phyloP scores from a whole-genome alignment of 2,329 filamentous ascomycete genomes.

The Dichotomopilus funicola region DNA sequence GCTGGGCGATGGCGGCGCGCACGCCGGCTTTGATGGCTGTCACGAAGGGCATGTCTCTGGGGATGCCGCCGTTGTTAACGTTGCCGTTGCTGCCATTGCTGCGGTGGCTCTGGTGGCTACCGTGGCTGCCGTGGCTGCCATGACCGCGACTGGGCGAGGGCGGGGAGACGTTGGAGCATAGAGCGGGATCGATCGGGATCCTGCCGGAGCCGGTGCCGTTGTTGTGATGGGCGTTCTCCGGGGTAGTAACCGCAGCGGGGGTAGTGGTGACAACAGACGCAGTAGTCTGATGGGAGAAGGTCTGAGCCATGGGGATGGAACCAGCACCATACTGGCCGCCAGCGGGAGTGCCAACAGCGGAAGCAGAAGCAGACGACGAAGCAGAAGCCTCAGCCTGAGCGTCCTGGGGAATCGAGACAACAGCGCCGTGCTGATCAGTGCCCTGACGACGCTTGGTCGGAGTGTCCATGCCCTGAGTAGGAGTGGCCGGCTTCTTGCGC shows the following conservation, averaged over 20 bases:
- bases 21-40: conserved; percentile 9
- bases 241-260: too few relatives aligned
- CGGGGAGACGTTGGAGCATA: conserved; percentile 9
- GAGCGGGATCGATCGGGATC: conserved; percentile 4
- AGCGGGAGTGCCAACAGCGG: too few relatives aligned
- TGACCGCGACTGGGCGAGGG: conserved; percentile 3
- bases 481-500: conserved; percentile 6
- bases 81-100: too few relatives aligned
- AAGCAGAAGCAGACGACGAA: too few relatives aligned
- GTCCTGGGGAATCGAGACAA: not conserved
- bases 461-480: not conserved
- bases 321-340: too few relatives aligned
- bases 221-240: not conserved
- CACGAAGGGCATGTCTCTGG: not conserved
- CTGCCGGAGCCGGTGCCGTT: not conserved
- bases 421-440: not conserved
- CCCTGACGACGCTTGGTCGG: conserved; percentile 14
- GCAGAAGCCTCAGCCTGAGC: not conserved
- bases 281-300: too few relatives aligned
- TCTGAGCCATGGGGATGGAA: too few relatives aligned
- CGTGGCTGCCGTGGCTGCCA: too few relatives aligned
- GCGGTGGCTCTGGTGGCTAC: too few relatives aligned
- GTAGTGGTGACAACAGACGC: too few relatives aligned
- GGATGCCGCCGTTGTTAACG: too few relatives aligned
- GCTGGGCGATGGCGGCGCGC: not conserved